Evolutionary conservation across 495 filamentous ascomycete species (phyloP).

Genomic region (Penicillium silybi): DNA sequence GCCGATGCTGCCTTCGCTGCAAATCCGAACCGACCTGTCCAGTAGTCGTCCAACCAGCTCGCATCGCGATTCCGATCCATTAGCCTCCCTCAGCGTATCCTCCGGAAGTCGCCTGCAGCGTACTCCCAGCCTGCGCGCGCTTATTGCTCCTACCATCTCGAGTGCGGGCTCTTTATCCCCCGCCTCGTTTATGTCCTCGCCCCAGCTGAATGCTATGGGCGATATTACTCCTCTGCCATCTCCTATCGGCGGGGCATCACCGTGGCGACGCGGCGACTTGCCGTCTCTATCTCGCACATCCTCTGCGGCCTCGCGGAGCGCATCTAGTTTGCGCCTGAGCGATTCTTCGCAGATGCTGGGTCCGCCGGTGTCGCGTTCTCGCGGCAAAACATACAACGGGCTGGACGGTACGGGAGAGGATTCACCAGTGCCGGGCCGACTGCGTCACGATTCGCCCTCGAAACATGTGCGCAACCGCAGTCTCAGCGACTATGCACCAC

Average conservation of each 20-base stretch:
- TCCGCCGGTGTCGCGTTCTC: constrained; percentile 28
- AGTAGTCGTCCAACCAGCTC: constrained; percentile 25
- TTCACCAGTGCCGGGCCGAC: constrained; percentile 29
- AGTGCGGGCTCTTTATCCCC: constrained; percentile 57
- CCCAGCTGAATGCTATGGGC: constrained; percentile 74
- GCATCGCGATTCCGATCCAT: constrained; percentile 29
- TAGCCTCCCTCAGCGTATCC: constrained; percentile 37
- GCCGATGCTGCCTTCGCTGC: constrained; percentile 33
- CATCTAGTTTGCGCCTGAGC: constrained; percentile 38
- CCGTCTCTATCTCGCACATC: constrained; percentile 43
- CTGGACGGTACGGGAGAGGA: constrained; percentile 36
- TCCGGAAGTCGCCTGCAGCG: constrained; percentile 43
- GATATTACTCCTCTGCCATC: constrained; percentile 94
- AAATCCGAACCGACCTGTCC: constrained; percentile 41
- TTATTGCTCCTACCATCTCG: constrained; percentile 35
- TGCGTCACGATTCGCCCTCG: constrained; percentile 27
- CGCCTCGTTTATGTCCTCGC: constrained; percentile 58
- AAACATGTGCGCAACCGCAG: constrained; percentile 67
- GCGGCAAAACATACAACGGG: constrained; percentile 32
- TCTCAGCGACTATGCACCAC: constrained; percentile 81
- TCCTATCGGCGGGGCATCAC: constrained; percentile 71
- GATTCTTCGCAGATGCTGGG: constrained; percentile 40
- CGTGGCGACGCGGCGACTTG: constrained; percentile 53
- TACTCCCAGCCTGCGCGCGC: constrained; percentile 49
- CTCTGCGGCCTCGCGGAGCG: constrained; percentile 34